Percentiles rank a stretch among this genome's conserved stretches.
phyloP scores from a whole-genome alignment of 192 early-diverging fungal genomes.

The Podila epigama region DNA sequence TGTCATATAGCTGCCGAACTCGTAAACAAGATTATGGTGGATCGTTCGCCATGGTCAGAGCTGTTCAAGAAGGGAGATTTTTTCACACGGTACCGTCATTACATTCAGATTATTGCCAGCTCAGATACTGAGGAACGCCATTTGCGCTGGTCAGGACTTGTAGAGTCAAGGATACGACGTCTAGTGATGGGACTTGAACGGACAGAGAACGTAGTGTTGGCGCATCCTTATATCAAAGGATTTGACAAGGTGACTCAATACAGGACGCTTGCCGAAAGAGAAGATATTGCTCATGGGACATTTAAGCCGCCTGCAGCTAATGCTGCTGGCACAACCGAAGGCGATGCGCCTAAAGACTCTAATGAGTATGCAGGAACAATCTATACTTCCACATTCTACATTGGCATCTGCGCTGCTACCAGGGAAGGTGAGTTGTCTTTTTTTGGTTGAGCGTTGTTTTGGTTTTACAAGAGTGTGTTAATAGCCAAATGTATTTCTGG shows the following conservation, averaged over 20 bases:
- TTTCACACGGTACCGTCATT: conserved; percentile 86
- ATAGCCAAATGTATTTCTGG: no score
- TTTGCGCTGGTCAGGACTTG: conserved; percentile 85
- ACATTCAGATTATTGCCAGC: conserved; percentile 88
- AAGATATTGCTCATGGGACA: conserved; percentile 72
- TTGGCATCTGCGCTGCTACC: conserved; percentile 79
- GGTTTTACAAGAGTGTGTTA: not conserved
- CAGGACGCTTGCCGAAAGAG: conserved; percentile 69
- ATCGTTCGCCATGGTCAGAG: conserved; percentile 78
- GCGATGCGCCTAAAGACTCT: not conserved
- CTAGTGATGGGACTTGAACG: conserved; percentile 85
- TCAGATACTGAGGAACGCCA: conserved; percentile 78
- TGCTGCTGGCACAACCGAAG: conserved; percentile 9
- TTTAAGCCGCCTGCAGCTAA: conserved; percentile 52
- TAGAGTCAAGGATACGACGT: conserved; percentile 91
- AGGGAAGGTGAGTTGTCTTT: conserved; percentile 51
- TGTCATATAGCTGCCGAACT: conserved; percentile 67
- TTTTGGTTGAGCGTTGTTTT: not conserved
- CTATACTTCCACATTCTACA: conserved; percentile 87
- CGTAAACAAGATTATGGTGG: conserved; percentile 78
- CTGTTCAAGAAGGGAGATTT: conserved; percentile 92
- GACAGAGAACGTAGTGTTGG: conserved; percentile 72
- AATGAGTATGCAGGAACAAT: conserved; percentile 50
- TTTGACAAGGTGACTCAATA: conserved; percentile 75
- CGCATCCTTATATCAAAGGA: conserved; percentile 92